phyloP scores from a whole-genome alignment of 2,329 filamentous ascomycete genomes.

The Trichoderma cornu-damae region DNA sequence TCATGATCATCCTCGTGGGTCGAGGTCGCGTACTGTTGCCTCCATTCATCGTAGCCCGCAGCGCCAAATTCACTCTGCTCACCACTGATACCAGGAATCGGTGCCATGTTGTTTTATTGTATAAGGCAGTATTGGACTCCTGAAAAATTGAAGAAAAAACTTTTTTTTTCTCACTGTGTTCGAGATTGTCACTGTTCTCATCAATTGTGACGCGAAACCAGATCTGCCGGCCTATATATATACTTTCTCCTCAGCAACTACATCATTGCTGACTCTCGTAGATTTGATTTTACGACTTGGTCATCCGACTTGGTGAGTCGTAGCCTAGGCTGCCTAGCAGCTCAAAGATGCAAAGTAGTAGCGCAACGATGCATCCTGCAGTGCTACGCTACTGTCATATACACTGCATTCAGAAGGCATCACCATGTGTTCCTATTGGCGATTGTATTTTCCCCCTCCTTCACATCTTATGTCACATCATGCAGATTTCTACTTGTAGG shows the following conservation, averaged over 20 bases:
- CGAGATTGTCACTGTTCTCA: neutral
- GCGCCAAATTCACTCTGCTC: neutral
- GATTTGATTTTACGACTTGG: neutral
- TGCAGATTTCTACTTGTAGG: neutral
- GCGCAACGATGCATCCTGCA: neutral
- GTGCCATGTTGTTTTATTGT: neutral
- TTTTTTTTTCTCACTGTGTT: too few relatives aligned
- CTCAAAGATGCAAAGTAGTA: neutral
- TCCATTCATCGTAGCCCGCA: neutral
- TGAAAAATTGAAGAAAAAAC: too few relatives aligned
- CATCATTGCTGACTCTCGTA: neutral
- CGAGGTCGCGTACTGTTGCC: slow-evolving; percentile 41
- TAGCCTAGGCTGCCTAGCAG: neutral
- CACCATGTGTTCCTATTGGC: neutral
- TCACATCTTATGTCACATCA: neutral
- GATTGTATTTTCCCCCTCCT: neutral
- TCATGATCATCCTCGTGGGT: slow-evolving; percentile 38
- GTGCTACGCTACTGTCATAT: neutral
- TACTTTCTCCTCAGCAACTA: neutral
- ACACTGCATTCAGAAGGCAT: neutral
- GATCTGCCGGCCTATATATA: neutral
- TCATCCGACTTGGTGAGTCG: too few relatives aligned
- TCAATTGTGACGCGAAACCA: neutral
- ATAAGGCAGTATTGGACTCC: too few relatives aligned
- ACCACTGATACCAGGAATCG: neutral